Evolutionary conservation across 495 filamentous ascomycete species (phyloP), one percentile per base, ranked within the genome.

Genomic region (Usnea hakonensis): DNA sequence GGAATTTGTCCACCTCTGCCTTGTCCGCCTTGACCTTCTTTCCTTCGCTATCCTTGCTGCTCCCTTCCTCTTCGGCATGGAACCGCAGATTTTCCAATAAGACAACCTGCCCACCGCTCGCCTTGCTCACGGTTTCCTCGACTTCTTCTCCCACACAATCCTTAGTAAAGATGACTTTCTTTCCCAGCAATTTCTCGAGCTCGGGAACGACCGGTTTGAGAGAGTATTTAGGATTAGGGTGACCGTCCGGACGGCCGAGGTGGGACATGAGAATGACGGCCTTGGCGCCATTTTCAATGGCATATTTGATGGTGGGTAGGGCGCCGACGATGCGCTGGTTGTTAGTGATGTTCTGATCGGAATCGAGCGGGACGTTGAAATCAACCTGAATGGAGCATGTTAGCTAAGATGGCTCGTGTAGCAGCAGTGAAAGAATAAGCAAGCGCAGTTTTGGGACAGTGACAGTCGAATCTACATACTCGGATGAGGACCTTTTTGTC

Each of bases 21-120:
- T 94, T 91, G 71, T 97, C 92, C 67, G 94, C 95, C 84, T 97
- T 97, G 72, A 91, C 85, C 81, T 97, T 99, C 77, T 97, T 97
- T 68, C 92, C 95, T 33, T 94, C 85, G 53, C 80, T 85, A 72
- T 96, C 91, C 80, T 93, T 94, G 67, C 77, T 88, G 79, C 89
- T 95, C 63, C 94, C 94, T 78, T 99, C 94, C 78, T 99, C 94
- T 80, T 97, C 94, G 55, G 88, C 79, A 75, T 99, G 94, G 83
- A 97, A 99, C 54, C 94, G 89, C 72, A 99, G 80, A 79, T 99
- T 99, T 83, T 99, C 94, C 32, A 99, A 81, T 26, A 99, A 83
- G 48, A 99, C 81, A 28, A 99, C 85, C 65, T 90, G 85, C 68
- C 95, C 94, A 72, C 84, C 86, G 60, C 82, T 80, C 58, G 92